Base-by-base conservation (phyloP, 805 yeast genomes). In the Spathaspora girioi region DNA sequence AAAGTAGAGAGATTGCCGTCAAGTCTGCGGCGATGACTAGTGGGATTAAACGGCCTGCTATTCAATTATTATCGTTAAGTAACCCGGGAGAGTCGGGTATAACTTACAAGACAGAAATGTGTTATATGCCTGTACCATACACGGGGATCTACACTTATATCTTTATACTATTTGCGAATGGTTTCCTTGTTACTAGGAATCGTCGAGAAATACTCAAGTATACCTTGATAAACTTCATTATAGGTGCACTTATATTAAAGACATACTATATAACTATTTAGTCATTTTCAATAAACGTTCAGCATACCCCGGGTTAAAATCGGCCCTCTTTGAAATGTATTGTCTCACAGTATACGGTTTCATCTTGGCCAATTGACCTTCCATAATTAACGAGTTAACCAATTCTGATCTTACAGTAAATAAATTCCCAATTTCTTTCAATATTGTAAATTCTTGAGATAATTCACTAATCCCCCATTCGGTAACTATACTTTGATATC, bases 11-110 rank as follows among this genome's bases (percentile, higher is more conserved):
- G 65, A 82, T 87, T 56, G 89, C 97, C 0, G 91, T 92, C 27
- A 94, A 94, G 66, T 83, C 96, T 3, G 82, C 87, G 48, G 86
- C 97, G 12, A 88, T 94, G 96, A 92, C 96, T 19, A 88, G 89
- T 84, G 98, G 98, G 0, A 83, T 94, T 27, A 68, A 75, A 48
- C 74, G 76, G 49, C 99, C 99, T 0, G 98, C 96, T 0, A 80
- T 91, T 44, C 97, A 94, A 64, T 66, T 94, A 47, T 67, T 94
- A 5, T 82, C 97, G 0, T 73, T 94, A 43, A 66, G 77, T 60
- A 78, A 80, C 56, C 82, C 83, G 6, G 27, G 15, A 6, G 42
- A 18, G 31, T 20, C 19, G 4, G 43, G 47, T 44, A 44, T 48
- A 12, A 66, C 74, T 4, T 65, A 56, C 47, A 59, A 67, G 12